Base-by-base conservation (phyloP, 179 eudicot species). In the Pouteria campechiana region DNA sequence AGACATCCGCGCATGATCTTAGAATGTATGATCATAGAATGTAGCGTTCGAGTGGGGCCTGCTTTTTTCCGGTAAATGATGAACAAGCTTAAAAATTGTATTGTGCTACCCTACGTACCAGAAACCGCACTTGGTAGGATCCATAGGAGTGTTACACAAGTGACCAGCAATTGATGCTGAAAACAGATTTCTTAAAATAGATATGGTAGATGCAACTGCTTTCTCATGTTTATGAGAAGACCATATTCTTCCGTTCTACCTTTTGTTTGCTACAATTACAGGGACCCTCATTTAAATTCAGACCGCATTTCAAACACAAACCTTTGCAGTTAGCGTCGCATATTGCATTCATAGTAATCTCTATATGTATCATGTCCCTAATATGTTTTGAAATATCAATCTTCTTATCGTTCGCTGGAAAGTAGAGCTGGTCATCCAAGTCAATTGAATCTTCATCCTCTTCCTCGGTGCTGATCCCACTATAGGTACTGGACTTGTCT, bases 351-450 rank as follows among this genome's bases (percentile, higher is more conserved):
- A 90, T 60, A 37, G 78, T 79, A 65, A 87, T 87, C 72, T 90
- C 94, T 2, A 90, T 37, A 57, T 90, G 98, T 61, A 90, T 50
- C 63, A 77, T 49, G 71, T 90, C 98, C 69, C 98, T 75, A 19
- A 82, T 59, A 16, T 70, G 76, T 73, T 90, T 90, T n/a, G 98
- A 90, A 50, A 90, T 87, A 70, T 90, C 94, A 7, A 90, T 73
- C 43, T 52, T 57, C 54, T 72, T 86, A 22, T 68, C 65, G 37
- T 69, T 72, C 0, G 60, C 61, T 2, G 96, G 98, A 38, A 90
- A 90, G 63, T 82, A 67, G 11, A 87, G 57, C 50, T 72, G 63
- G 39, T 90, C 94, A 14, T 90, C 98, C 12, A 66, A 35, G 55
- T 86, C 88, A 28, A 87, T 70, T 1, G 42, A 60, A 22, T 50